Evolutionary conservation across 1,284 basidiomycete genomes (phyloP).

Genomic region (Malassezia equina): DNA sequence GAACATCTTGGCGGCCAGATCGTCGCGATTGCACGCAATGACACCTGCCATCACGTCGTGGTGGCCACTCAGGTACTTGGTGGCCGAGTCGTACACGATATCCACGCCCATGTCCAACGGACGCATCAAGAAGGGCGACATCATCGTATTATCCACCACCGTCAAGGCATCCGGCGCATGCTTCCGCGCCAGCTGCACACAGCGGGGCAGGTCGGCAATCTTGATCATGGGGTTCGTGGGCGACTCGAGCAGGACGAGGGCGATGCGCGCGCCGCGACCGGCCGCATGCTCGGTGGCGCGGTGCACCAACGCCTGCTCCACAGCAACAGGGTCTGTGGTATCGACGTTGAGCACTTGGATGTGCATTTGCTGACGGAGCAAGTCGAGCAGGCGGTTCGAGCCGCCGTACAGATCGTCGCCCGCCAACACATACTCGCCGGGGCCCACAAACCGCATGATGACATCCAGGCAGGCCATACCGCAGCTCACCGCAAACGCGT

Average conservation of each 20-base stretch:
- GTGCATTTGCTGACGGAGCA: conserved; percentile 74
- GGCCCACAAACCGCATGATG: conserved; percentile 84
- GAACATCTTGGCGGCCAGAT: conserved; percentile 74
- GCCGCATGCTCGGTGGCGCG: conserved; percentile 27
- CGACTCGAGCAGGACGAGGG: conserved; percentile 66
- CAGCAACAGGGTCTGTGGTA: conserved; percentile 62
- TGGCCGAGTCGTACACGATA: conserved; percentile 93
- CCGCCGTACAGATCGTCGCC: conserved; percentile 97
- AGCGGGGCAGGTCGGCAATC: conserved; percentile 71
- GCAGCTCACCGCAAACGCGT: conserved; percentile 81
- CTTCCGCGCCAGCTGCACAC: conserved; percentile 33
- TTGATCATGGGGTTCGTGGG: conserved; percentile 96
- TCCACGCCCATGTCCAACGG: conserved; percentile 93
- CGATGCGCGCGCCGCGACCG: conserved; percentile 27
- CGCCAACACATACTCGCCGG: conserved; percentile 86
- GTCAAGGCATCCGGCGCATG: conserved; percentile 42
- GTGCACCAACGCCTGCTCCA: conserved; percentile 31
- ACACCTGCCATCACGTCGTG: conserved; percentile 88
- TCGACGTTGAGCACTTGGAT: conserved; percentile 88
- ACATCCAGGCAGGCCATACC: conserved; percentile 98
- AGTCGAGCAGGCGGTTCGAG: conserved; percentile 87
- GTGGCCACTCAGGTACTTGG: conserved; percentile 94
- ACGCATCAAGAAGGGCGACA: conserved; percentile 95
- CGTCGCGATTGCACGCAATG: conserved; percentile 73
- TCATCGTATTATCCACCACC: conserved; percentile 87